A percentile compares a stretch with the other conserved stretches of the same genome.
phyloP scores from a whole-genome alignment of 805 yeast genomes.

The Lachancea kluyveri region DNA sequence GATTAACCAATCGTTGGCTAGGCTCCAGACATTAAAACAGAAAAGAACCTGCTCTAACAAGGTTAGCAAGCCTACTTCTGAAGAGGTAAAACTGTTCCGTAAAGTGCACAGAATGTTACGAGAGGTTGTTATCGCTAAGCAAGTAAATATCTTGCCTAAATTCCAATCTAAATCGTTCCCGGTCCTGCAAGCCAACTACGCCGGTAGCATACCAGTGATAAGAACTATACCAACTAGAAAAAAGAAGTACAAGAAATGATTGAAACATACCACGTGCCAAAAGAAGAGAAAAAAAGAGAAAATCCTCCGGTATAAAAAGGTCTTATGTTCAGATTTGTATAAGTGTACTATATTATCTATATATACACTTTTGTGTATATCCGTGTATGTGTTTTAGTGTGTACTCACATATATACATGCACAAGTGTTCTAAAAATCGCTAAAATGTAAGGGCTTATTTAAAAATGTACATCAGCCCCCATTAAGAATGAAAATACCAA shows the following conservation, averaged over 20 bases:
- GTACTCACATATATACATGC: too few relatives aligned
- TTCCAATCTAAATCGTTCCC: conserved; percentile 46
- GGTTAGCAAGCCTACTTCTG: conserved; percentile 34
- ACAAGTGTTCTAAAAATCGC: too few relatives aligned
- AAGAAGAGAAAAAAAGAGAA: neutral
- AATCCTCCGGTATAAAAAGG: neutral
- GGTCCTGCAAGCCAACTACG: conserved; percentile 62
- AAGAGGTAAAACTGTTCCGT: conserved; percentile 39
- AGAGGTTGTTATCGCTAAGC: conserved; percentile 36
- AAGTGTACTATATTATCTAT: conserved; percentile 4
- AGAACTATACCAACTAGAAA: conserved; percentile 26
- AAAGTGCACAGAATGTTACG: conserved; percentile 41
- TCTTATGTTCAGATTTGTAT: neutral
- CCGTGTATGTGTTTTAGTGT: too few relatives aligned
- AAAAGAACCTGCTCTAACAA: conserved; percentile 32
- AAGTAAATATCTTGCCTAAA: conserved; percentile 27
- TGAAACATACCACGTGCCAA: too few relatives aligned
- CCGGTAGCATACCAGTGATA: conserved; percentile 71
- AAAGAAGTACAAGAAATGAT: conserved; percentile 26
- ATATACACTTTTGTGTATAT: conserved; percentile 1
- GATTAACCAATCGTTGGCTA: conserved; percentile 40
- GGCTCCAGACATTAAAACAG: conserved; percentile 46
- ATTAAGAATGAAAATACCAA: conserved; percentile 46
- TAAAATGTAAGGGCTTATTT: too few relatives aligned
- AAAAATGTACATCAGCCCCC: conserved; percentile 49